phyloP scores from a whole-genome alignment of 331 rosid species.

The Acacia concinna region DNA sequence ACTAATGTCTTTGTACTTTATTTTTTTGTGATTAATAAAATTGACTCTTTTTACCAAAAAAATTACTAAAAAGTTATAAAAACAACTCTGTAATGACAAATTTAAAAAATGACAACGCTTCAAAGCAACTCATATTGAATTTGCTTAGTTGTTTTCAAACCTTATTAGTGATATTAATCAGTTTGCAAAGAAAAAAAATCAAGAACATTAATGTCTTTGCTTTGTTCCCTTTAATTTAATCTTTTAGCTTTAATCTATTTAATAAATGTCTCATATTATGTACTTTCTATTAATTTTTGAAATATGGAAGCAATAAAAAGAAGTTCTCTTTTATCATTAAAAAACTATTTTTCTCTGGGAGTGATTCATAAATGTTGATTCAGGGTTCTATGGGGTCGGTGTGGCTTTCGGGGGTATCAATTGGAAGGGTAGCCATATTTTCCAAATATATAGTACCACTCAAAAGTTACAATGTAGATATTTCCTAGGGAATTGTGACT shows the following conservation, averaged over 20 bases:
- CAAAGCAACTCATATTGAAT: too few species aligned
- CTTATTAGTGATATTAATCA: neutral
- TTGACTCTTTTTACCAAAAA: too few species aligned
- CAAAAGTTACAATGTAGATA: neutral
- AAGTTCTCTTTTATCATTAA: neutral
- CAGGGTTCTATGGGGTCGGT: neutral
- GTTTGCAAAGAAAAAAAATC: too few species aligned
- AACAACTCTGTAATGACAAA: too few species aligned
- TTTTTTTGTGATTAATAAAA: too few species aligned
- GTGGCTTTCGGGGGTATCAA: neutral
- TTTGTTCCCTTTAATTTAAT: neutral
- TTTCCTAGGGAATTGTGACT: neutral
- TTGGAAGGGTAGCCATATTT: neutral
- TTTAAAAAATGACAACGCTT: too few species aligned
- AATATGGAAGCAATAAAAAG: neutral
- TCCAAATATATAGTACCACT: neutral
- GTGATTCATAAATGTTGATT: neutral
- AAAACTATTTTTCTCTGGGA: neutral
- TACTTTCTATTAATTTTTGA: neutral
- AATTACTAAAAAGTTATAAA: too few species aligned
- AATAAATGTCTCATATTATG: too few species aligned
- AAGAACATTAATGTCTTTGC: neutral
- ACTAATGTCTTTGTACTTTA: too few species aligned
- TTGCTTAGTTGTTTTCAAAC: neutral
- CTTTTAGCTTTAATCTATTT: neutral